Evolutionary conservation across 306 rosid genomes (phyloP), one percentile per base, ranked within the genome.

Genomic region (Albizia julibrissin): DNA sequence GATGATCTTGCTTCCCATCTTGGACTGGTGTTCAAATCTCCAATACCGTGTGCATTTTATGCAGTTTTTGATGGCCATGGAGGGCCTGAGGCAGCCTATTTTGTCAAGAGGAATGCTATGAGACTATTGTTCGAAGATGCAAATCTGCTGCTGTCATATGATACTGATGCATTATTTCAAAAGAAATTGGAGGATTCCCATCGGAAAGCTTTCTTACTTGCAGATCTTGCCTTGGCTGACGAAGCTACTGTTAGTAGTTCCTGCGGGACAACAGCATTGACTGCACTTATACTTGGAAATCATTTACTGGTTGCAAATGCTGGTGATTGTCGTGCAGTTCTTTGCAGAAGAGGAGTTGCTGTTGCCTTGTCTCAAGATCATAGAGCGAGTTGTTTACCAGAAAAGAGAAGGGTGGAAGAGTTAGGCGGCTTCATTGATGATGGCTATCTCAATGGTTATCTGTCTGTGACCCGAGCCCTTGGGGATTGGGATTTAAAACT

Each of bases 261-360:
- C 0, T 89, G 97, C 79, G 99, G 99, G 79, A 95, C 99, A 19
- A 95, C 99, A 16, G 98, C 99, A 65, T 80, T 95, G 79, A 93
- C 99, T 75, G 97, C 95, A 50, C 88, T 95, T 67, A 62, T 95
- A 49, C 90, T 91, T 56, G 98, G 99, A 83, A 91, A 86, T 54
- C 93, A 93, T 86, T 86, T 95, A 79, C 86, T 92, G 37, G 93
- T 95, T 76, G 99, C 99, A 39, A 95, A 93, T 85, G 99, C 92
- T 11, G 99, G 99, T 29, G 99, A 95, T 81, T 95, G 99, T 77
- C 90, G 99, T 56, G 99, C 99, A 18, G 99, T 95, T 42, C 94
- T 95, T 80, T 95, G 98, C 84, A 66, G 89, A 84, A 92, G 90
- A 83, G 99, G 99, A 52, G 11, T 12, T 18, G 98, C 99, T 65